Evolutionary conservation across 768 basidiomycete species (phyloP).

Genomic region (Xerocomellus amylosporus): DNA sequence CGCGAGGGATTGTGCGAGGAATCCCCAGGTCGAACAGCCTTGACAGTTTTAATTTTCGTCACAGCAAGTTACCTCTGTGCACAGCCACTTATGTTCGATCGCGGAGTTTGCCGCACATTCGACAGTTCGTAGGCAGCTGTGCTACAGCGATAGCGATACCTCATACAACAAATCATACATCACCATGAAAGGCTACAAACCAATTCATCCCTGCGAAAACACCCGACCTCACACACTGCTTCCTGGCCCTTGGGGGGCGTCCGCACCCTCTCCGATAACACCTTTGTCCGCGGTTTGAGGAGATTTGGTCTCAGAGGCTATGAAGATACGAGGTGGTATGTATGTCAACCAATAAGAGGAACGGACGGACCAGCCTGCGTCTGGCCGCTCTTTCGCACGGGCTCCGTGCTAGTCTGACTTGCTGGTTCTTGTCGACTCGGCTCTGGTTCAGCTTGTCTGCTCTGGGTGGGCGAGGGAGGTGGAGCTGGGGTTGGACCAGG

Average conservation of each 20-base stretch:
- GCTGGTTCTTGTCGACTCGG: not conserved
- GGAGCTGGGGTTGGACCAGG: not conserved
- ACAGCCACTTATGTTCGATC: not conserved
- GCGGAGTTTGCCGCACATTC: not conserved
- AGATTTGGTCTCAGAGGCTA: not conserved
- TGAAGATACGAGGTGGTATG: not conserved
- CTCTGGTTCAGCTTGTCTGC: not conserved
- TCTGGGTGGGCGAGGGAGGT: not conserved
- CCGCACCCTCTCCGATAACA: not conserved
- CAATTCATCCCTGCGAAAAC: too few species aligned
- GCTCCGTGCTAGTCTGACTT: not conserved
- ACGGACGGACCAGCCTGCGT: conserved; percentile 1
- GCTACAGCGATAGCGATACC: too few species aligned
- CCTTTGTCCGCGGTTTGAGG: not conserved
- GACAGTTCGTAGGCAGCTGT: not conserved
- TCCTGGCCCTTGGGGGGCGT: conserved; percentile 5
- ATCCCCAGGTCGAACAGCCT: too few species aligned
- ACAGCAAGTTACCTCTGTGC: too few species aligned
- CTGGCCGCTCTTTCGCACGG: not conserved
- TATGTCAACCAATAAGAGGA: not conserved
- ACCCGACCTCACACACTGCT: not conserved
- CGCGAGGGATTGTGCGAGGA: not conserved
- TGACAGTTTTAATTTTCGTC: too few species aligned
- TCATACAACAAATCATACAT: too few species aligned
- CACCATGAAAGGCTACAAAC: too few species aligned